Base-by-base conservation (phyloP, 2,329 filamentous ascomycete species). In the Ceratocystis albifundus region DNA sequence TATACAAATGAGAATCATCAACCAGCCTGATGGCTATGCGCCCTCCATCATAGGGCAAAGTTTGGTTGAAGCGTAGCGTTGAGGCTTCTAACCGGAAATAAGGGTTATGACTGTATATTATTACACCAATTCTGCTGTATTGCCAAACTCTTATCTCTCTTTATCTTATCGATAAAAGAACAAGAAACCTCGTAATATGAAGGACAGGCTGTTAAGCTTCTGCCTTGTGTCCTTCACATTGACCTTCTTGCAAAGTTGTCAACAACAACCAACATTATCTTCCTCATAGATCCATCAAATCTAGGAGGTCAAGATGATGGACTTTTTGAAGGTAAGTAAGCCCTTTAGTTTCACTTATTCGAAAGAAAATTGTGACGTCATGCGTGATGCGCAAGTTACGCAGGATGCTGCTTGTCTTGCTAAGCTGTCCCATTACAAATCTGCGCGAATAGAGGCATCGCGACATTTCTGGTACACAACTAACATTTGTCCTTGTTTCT, bases 321-420 rank as follows among this genome's bases (percentile, higher is more conserved):
- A 46, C 48, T 65, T 66, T 65, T 62, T 68, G 30, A 68, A 68
- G 59, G 66, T 68, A 68, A 30, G 66, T 59, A 5, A 5, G 6
- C 10, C 4, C 20, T 20, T 62, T 12, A 46, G 17, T 17, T 41
- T 30, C 28, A 32, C 22, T 15, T 10, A 17, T 41, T 41, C 7
- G 10, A 32, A 30, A 28, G 20, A 28, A 6, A 12, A n/a, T 28
- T 28, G 45, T 61, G 62, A 65, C 65, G 65, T 62, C 66, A 63
- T 65, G 22, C 25, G n/a, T 57, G 48, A 6, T 4, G 48, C 20
- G 48, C 48, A 25, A 22, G 36, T 41, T 41, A 41, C 20, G 48
- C 48, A 50, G n/a, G 17, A 2, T 41, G 8, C 48, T 50, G 48
- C 48, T 17, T 30, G 53, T 30, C 53, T 32, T 30, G 53, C 15